These are phyloP conservation scores for Thraustotheca clavata DNA, from an alignment of 352 stramenopile species.

Conservation along the genomic window DNA sequence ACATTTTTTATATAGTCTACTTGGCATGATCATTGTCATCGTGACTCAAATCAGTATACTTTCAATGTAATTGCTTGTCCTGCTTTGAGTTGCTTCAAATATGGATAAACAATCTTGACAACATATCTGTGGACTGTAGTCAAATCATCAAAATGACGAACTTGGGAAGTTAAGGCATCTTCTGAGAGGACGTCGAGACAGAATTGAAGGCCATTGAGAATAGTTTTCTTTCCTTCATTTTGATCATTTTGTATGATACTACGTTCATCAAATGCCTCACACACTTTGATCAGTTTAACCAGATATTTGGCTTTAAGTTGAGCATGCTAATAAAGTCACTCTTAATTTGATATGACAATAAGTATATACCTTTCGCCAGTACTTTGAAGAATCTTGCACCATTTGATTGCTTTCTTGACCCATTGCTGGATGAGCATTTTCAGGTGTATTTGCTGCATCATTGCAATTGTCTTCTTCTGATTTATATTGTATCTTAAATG, in stretches of 20 bases:
- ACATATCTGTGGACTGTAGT: conserved; percentile 87
- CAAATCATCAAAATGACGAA: conserved; percentile 72
- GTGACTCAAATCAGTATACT: too few species aligned
- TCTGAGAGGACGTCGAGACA: conserved; percentile 70
- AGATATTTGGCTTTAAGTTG: conserved; percentile 73
- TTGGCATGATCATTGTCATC: too few species aligned
- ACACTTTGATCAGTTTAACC: conserved; percentile 74
- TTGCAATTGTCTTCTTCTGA: conserved; percentile 67
- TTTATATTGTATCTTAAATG: too few species aligned
- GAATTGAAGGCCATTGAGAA: conserved; percentile 73
- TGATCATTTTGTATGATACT: conserved; percentile 81
- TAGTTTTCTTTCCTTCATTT: conserved; percentile 69
- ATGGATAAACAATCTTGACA: conserved; percentile 80
- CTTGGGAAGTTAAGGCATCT: conserved; percentile 54
- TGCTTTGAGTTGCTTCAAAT: conserved; percentile 75
- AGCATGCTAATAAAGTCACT: conserved; percentile 37
- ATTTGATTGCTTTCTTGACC: conserved; percentile 21
- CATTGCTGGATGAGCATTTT: conserved; percentile 12
- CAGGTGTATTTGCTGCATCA: conserved; percentile 26
- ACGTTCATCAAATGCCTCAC: conserved; percentile 81
- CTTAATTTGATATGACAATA: background rate
- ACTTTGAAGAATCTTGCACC: conserved; percentile 50
- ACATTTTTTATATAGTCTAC: too few species aligned
- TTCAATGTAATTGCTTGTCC: too few species aligned
- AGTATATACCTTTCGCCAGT: conserved; percentile 36